phyloP scores from a whole-genome alignment of 495 filamentous ascomycete genomes.

The Lasiosphaeriaceae sp. region DNA sequence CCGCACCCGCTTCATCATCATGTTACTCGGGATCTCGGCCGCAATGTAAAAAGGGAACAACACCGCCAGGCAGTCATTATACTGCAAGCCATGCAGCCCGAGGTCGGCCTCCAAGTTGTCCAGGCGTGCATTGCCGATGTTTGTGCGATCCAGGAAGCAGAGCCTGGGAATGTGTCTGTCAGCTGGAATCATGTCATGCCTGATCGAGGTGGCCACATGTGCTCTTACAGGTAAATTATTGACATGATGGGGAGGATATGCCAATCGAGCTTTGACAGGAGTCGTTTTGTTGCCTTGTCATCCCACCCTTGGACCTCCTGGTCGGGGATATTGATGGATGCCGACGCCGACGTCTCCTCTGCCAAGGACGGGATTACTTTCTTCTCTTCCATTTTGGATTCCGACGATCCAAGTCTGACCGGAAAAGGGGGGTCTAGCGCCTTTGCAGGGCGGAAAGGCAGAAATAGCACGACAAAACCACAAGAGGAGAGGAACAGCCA shows the following conservation, averaged over 20 bases:
- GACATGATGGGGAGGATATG: constrained; percentile 48
- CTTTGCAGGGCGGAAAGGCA: background rate
- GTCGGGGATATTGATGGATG: constrained; percentile 8
- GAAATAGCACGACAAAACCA: background rate
- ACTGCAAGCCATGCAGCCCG: constrained; percentile 47
- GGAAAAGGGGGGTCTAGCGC: background rate
- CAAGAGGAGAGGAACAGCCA: too few relatives aligned
- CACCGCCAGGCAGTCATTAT: constrained; percentile 60
- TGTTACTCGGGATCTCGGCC: constrained; percentile 63
- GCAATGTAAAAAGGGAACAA: constrained; percentile 64
- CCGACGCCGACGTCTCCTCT: constrained; percentile 9
- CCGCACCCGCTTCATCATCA: constrained; percentile 57
- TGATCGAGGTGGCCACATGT: too few relatives aligned
- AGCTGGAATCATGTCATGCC: background rate
- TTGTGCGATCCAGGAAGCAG: constrained; percentile 55
- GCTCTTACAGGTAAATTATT: constrained; percentile 42
- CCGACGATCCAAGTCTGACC: background rate
- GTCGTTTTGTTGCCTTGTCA: constrained; percentile 25
- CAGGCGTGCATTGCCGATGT: constrained; percentile 73
- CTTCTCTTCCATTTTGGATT: constrained; percentile 5
- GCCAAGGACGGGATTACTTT: background rate
- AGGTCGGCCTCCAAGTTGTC: constrained; percentile 56
- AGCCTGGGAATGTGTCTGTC: constrained; percentile 24
- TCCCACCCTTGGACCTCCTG: constrained; percentile 8
- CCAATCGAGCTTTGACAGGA: constrained; percentile 46